Base-by-base conservation (phyloP, 1,139 yeast species). In the Chernovozyma sophiae-reginae region DNA sequence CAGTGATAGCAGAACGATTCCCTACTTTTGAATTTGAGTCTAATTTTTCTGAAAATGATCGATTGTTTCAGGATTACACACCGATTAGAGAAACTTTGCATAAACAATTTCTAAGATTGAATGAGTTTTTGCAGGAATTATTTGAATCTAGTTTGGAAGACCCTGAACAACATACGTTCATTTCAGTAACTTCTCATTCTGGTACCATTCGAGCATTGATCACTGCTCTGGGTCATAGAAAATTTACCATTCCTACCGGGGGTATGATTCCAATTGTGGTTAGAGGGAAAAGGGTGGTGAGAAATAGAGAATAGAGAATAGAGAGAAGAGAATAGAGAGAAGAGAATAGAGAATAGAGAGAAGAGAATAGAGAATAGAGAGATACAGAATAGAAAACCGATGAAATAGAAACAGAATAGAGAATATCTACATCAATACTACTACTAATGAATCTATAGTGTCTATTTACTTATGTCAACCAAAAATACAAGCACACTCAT, bases 181-280 rank as follows among this genome's bases (percentile, higher is more conserved):
- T 80, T 19, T 74, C 74, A 32, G 62, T 76, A 13, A 78, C 86
- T 0, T 72, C 81, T 8, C 87, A 81, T 52, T 79, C 85, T 1
- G 86, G 86, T 2, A 73, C 79, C 6, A 78, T 79, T 20, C 55
- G 80, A 40, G 68, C 79, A n/a, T 63, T 80, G 31, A 56, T 80
- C 19, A 65, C 77, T n/a, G 84, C 74, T 2, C 49, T 72, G n/a
- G 72, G 72, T 2, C 86, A 80, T 51, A 56, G 83, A 36, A 62
- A 62, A 34, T 80, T 78, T 48, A 66, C 77, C 16, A 67, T 81
- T 26, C 71, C 77, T 11, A 78, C 85, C 0, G 86, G 86, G 0
- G 86, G 84, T 4, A 76, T 80, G 77, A 70, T 81, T 20, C 86
- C 86, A 2, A 66, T 79, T 14, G 69, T 80, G 15, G 70, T 80